These are phyloP conservation scores for Boeremia exigua DNA, from an alignment of 2,329 filamentous ascomycete species.

Conservation along the genomic window DNA sequence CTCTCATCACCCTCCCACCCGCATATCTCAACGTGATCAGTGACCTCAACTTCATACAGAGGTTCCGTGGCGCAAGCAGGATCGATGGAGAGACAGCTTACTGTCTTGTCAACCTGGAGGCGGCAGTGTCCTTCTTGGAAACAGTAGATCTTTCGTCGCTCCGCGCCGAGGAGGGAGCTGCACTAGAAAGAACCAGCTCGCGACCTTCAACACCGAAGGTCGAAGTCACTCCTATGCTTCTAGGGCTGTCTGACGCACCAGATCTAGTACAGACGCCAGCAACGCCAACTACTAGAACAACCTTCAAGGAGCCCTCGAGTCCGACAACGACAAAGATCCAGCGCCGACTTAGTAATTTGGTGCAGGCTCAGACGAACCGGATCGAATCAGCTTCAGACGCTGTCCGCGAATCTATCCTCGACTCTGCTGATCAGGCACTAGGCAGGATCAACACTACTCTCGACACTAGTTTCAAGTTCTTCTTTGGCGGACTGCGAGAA, in stretches of 20 bases:
- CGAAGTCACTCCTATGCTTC: conserved; percentile 49
- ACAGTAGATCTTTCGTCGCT: conserved; percentile 93
- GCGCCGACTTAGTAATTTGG: conserved; percentile 80
- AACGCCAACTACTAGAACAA: conserved; percentile 33
- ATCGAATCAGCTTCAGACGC: conserved; percentile 84
- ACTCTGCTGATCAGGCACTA: conserved; percentile 86
- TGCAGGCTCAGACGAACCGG: conserved; percentile 82
- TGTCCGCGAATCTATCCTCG: conserved; percentile 69
- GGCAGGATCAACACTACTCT: conserved; percentile 91
- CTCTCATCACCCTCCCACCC: conserved; percentile 86
- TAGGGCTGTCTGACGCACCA: conserved; percentile 46
- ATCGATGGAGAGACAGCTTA: conserved; percentile 95
- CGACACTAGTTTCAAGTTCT: conserved; percentile 90
- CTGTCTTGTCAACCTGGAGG: conserved; percentile 94
- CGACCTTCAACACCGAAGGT: conserved; percentile 56
- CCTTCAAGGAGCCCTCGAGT: conserved; percentile 36
- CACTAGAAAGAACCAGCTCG: conserved; percentile 58
- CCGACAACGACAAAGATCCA: conserved; percentile 63
- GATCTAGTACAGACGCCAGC: conserved; percentile 50
- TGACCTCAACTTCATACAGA: conserved; percentile 92
- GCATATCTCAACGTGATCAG: conserved; percentile 89
- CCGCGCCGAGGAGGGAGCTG: conserved; percentile 77
- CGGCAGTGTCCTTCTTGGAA: conserved; percentile 90
- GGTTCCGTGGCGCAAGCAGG: conserved; percentile 84
- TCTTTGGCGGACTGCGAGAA: conserved; percentile 87